These are phyloP conservation scores for Streptanthus diversifolius DNA, from an alignment of 345 rosid genomes.

Conservation along the genomic window DNA sequence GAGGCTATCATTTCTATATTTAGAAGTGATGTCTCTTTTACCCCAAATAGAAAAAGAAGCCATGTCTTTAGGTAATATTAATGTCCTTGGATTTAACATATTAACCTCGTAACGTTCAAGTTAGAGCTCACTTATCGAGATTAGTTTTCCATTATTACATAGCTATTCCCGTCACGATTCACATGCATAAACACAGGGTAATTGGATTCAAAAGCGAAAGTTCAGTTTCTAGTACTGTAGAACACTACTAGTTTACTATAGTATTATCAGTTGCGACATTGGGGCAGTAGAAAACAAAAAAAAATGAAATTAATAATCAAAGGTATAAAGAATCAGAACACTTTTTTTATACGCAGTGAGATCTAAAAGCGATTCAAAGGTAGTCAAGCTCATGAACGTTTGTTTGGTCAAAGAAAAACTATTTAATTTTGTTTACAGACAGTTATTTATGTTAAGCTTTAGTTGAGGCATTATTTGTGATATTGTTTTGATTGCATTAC, in stretches of 20 bases:
- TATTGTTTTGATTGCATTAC: background rate
- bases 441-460: background rate
- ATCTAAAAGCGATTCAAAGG: background rate
- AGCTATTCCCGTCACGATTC: background rate
- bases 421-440: background rate
- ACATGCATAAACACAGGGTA: constrained; percentile 2
- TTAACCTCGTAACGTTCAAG: constrained; percentile 17
- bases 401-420: no score
- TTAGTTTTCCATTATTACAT: constrained; percentile 4
- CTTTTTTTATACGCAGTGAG: background rate
- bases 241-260: background rate
- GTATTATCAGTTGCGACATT: background rate
- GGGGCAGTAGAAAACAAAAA: background rate
- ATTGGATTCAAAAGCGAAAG: background rate
- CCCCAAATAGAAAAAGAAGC: background rate
- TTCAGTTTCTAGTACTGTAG: background rate
- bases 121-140: background rate
- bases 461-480: background rate
- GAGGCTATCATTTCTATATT: constrained; percentile 2
- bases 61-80: background rate
- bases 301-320: background rate
- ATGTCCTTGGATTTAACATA: background rate
- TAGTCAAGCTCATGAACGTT: background rate
- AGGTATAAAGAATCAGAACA: background rate
- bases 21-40: background rate